These are phyloP conservation scores for Clonostachys solani DNA, from an alignment of 2,329 filamentous ascomycete species.

Conservation along the genomic window DNA sequence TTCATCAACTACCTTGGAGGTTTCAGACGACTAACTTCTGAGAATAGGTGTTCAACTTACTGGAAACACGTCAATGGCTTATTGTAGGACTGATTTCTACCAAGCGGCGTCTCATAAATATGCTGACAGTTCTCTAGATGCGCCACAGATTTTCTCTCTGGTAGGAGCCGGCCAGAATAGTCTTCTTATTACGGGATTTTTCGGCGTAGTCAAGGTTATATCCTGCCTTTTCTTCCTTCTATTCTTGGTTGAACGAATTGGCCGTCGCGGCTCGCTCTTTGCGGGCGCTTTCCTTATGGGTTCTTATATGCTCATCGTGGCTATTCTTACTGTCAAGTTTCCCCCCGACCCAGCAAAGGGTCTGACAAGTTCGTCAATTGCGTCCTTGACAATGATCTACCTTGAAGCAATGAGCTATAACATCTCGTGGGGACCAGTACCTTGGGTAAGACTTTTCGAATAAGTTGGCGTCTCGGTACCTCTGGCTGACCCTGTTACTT, in stretches of 20 bases:
- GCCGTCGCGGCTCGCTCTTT: slow-evolving; percentile 42
- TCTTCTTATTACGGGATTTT: slow-evolving; percentile 46
- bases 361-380: slow-evolving; percentile 33
- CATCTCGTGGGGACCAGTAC: slow-evolving; percentile 46
- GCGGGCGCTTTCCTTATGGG: slow-evolving; percentile 44
- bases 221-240: slow-evolving; percentile 40
- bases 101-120: background rate
- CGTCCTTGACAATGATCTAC: slow-evolving; percentile 45
- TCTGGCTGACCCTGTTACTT: background rate
- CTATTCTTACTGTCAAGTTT: slow-evolving; percentile 38
- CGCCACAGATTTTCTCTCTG: slow-evolving; percentile 44
- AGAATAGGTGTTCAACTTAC: slow-evolving; percentile 34
- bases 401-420: slow-evolving; percentile 43
- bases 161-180: slow-evolving; percentile 41
- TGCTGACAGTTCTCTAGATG: slow-evolving; percentile 18
- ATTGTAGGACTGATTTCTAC: slow-evolving; percentile 25
- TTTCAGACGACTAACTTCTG: too few relatives aligned
- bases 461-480: background rate
- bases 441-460: slow-evolving; percentile 28
- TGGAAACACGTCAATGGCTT: slow-evolving; percentile 45
- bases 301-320: slow-evolving; percentile 46
- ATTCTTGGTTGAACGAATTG: slow-evolving; percentile 43
- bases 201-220: slow-evolving; percentile 45
- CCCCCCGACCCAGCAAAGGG: slow-evolving; percentile 25
- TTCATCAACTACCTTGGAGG: too few relatives aligned